A percentile compares a stretch with the other conserved stretches of the same genome.
phyloP scores from a whole-genome alignment of 2,329 filamentous ascomycete genomes.

The Aspergillus proliferans region DNA sequence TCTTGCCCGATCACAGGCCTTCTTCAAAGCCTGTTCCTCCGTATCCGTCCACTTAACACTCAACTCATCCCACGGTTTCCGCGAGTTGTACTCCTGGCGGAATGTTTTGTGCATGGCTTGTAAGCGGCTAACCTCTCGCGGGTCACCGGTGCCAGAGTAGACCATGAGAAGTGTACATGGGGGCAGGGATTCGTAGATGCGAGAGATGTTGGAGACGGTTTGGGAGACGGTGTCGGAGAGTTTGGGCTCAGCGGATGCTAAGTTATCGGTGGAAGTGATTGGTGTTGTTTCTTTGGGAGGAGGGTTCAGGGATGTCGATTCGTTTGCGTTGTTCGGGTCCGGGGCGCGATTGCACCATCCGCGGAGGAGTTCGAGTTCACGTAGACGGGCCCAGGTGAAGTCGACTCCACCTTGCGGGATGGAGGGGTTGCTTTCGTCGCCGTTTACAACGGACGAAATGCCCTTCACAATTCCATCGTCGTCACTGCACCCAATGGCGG shows the following conservation, averaged over 20 bases:
- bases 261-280: slow-evolving; percentile 6
- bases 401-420: slow-evolving; percentile 51
- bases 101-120: slow-evolving; percentile 52
- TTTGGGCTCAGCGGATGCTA: slow-evolving; percentile 8
- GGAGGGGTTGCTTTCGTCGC: slow-evolving; percentile 37
- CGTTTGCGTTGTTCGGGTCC: slow-evolving; percentile 40
- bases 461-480: slow-evolving; percentile 55
- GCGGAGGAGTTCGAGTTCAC: slow-evolving; percentile 54
- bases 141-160: slow-evolving; percentile 60
- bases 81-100: slow-evolving; percentile 51
- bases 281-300: slow-evolving; percentile 20
- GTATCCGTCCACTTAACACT: slow-evolving; percentile 59
- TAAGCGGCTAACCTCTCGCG: slow-evolving; percentile 50
- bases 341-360: slow-evolving; percentile 54
- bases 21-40: slow-evolving; percentile 55
- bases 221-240: slow-evolving; percentile 44
- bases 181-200: slow-evolving; percentile 52
- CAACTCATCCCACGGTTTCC: slow-evolving; percentile 57
- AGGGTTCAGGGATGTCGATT: slow-evolving; percentile 23
- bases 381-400: slow-evolving; percentile 58
- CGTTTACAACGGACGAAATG: slow-evolving; percentile 47
- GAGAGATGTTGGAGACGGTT: slow-evolving; percentile 47
- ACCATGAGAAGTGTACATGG: slow-evolving; percentile 56
- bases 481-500: slow-evolving; percentile 50
- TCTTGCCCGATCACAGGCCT: slow-evolving; percentile 51